Evolutionary conservation across 768 basidiomycete species (phyloP), one percentile per base, ranked within the genome.

Genomic region (Suillus occidentalis): DNA sequence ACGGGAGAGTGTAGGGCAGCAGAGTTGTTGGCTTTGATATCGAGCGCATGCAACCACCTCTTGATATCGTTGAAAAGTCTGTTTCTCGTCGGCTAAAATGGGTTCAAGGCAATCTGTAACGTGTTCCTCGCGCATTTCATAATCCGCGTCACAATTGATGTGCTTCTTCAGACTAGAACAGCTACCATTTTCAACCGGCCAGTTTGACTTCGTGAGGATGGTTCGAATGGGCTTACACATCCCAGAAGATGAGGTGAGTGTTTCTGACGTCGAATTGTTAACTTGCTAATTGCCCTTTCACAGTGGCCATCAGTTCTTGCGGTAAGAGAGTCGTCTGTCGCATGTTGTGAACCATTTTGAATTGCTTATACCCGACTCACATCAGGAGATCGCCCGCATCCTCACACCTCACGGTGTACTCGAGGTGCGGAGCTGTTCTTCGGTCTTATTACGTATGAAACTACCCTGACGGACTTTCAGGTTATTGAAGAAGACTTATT

Each of bases 401-500:
- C 80, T 92, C 76, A 84, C 84, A 68, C 82, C 85, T 7, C 82
- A 86, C 20, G 90, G 82, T 34, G 75, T 85, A 16, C 72, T 92
- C 14, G 91, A 92, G 85, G 90, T 89, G 65, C 59, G 77, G 69
- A 66, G 60, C 45, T 22, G 64, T 10, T 50, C 16, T 58, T 56
- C 64, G 36, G 61, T 55, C 43, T 18, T 6, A 43, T 57, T 53
- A 60, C 45, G 60, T 68, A n/a, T 55, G 5, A 18, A 20, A 60
- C 68, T 36, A 70, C 63, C 61, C 40, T 9, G 52, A 55, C 43
- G 7, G 36, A 63, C 18, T 56, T n/a, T 9, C 66, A 91, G 90
- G 79, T 91, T 10, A 83, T 91, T 43, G 90, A 91, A 72, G 90
- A 92, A 65, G 89, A 91, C 70, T 80, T 87, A 8, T 80, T 90